Percentiles rank a stretch among this genome's conserved stretches.
Conservation (phyloP, 2,329 filamentous ascomycete species). For the Penicillium sp. region DNA sequence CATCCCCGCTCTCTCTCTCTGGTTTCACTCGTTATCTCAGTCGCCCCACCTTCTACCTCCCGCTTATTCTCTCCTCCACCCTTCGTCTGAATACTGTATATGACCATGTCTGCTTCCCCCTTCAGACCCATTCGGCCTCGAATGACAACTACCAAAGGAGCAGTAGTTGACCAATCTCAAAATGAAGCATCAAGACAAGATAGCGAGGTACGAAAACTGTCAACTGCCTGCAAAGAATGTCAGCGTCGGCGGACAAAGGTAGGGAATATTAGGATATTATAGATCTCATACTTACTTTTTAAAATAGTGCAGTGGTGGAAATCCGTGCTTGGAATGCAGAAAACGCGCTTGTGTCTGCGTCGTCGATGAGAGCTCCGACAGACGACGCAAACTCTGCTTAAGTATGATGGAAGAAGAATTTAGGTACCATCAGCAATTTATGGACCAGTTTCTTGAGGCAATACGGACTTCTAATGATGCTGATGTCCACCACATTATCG, state of each 20-base stretch:
- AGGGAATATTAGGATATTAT: not conserved
- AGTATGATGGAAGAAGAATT: conserved; percentile 7
- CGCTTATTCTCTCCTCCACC: not conserved
- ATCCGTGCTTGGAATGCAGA: not conserved
- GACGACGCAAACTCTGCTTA: not conserved
- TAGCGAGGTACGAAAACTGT: not conserved
- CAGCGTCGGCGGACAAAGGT: conserved; percentile 11
- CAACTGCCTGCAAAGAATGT: conserved; percentile 8
- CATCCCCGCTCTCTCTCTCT: too few relatives aligned
- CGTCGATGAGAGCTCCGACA: not conserved
- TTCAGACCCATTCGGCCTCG: not conserved
- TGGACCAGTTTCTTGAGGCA: not conserved
- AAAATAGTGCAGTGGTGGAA: not conserved
- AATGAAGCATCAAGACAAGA: not conserved
- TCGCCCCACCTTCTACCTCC: not conserved
- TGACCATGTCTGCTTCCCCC: not conserved
- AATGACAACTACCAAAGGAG: not conserved
- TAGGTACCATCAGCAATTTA: not conserved
- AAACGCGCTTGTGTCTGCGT: not conserved
- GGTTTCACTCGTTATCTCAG: not conserved
- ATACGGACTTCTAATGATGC: too few relatives aligned
- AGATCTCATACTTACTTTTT: not conserved
- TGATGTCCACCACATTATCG: too few relatives aligned
- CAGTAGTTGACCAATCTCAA: not conserved
- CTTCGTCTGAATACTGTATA: not conserved